Percentiles rank a stretch among this genome's conserved stretches.
Conservation (phyloP, 305 asterid genomes). For the Fraxinus angustifolia region DNA sequence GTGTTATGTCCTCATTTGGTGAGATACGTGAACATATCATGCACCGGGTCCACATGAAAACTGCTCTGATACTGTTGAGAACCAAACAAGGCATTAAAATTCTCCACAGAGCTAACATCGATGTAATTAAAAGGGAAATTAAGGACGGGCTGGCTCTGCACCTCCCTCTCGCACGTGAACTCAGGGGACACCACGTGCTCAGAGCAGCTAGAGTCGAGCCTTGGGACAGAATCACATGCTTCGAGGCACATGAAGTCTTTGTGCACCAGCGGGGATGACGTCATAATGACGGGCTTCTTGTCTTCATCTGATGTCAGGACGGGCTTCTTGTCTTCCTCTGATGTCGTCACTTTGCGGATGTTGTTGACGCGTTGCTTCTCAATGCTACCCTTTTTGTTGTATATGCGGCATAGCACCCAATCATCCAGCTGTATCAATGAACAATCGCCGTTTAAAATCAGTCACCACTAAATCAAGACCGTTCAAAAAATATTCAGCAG, state of each 20-base stretch:
- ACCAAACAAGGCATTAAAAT: slow-evolving; percentile 20
- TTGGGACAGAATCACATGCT: slow-evolving; percentile 66
- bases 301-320: slow-evolving; percentile 48
- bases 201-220: slow-evolving; percentile 73
- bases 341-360: slow-evolving; percentile 17
- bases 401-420: slow-evolving; percentile 10
- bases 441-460: neutral
- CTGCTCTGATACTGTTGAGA: slow-evolving; percentile 36
- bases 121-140: slow-evolving; percentile 51
- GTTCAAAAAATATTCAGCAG: slow-evolving; percentile 6
- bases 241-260: slow-evolving; percentile 55
- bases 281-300: slow-evolving; percentile 47
- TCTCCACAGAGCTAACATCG: slow-evolving; percentile 28
- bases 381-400: slow-evolving; percentile 47
- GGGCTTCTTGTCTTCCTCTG: slow-evolving; percentile 60
- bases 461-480: slow-evolving; percentile 18
- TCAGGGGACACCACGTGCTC: slow-evolving; percentile 85
- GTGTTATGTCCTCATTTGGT: neutral
- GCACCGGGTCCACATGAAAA: slow-evolving; percentile 44
- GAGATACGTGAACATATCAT: neutral
- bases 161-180: slow-evolving; percentile 39
- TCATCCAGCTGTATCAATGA: neutral
- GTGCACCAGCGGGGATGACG: slow-evolving; percentile 40
- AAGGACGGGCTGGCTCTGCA: slow-evolving; percentile 62
- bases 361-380: slow-evolving; percentile 30